Evolutionary conservation across 2,329 filamentous ascomycete genomes (phyloP).

Genomic region (Monilinia laxa): DNA sequence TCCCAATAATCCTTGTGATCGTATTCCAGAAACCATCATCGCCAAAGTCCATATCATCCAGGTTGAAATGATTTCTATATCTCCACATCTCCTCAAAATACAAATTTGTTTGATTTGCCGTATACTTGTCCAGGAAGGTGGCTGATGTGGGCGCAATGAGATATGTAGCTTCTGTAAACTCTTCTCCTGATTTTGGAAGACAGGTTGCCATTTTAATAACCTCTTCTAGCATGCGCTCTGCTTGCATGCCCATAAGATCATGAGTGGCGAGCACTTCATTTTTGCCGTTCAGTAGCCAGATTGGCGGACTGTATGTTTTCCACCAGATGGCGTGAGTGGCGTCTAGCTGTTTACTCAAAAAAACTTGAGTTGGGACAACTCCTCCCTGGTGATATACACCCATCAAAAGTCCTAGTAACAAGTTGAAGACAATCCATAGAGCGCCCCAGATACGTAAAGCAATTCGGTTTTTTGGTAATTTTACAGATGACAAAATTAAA

Average conservation of each 20-base stretch:
- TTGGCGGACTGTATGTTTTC: constrained; percentile 82
- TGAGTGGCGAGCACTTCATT: constrained; percentile 68
- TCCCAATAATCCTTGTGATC: constrained; percentile 63
- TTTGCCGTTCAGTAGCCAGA: constrained; percentile 76
- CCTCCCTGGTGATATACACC: constrained; percentile 81
- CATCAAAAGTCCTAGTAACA: constrained; percentile 68
- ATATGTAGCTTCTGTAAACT: constrained; percentile 60
- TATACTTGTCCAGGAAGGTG: constrained; percentile 64
- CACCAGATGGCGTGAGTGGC: constrained; percentile 71
- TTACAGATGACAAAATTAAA: constrained; percentile 71
- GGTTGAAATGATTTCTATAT: constrained; percentile 66
- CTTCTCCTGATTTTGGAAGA: constrained; percentile 56
- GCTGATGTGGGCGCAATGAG: constrained; percentile 73
- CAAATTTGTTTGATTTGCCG: constrained; percentile 48
- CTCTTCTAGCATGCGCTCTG: constrained; percentile 58
- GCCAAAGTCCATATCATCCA: constrained; percentile 78
- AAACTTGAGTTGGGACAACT: constrained; percentile 72
- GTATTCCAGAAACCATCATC: constrained; percentile 75
- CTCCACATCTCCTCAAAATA: constrained; percentile 70
- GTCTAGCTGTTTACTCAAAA: constrained; percentile 65
- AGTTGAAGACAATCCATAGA: constrained; percentile 69
- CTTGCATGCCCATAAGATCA: constrained; percentile 72
- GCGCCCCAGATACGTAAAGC: constrained; percentile 55
- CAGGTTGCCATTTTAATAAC: constrained; percentile 62
- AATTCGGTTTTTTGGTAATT: constrained; percentile 57